These are phyloP conservation scores for Glycine soja DNA, from an alignment of 306 rosid genomes.

Conservation along the genomic window DNA sequence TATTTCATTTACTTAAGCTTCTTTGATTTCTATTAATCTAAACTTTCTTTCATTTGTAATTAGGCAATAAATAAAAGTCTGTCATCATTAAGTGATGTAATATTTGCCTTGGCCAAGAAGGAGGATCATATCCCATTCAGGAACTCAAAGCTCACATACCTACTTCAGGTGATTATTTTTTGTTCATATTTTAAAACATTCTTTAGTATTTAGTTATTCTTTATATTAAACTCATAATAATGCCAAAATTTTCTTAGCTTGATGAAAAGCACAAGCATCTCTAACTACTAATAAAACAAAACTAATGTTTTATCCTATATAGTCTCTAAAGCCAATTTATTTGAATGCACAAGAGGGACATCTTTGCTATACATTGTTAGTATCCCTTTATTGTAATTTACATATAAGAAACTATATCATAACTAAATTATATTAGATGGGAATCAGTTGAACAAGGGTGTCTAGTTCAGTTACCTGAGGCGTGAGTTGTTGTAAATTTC, in stretches of 20 bases:
- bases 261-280: background rate
- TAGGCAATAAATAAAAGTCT: conserved; percentile 94
- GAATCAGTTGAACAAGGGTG: no score
- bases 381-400: no score
- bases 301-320: background rate
- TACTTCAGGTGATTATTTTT: conserved; percentile 78
- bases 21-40: conserved; percentile 28
- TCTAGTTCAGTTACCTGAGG: no score
- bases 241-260: background rate
- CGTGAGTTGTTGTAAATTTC: no score
- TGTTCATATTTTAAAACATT: background rate
- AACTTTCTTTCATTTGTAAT: conserved; percentile 35
- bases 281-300: background rate
- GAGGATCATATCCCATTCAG: conserved; percentile 92
- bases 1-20: conserved; percentile 16
- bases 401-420: no score
- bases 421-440: no score
- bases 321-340: no score
- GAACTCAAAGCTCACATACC: conserved; percentile 96
- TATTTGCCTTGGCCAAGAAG: conserved; percentile 95
- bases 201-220: background rate
- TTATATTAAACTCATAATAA: background rate
- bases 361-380: no score
- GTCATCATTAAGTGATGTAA: conserved; percentile 91
- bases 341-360: no score